Percentiles rank a stretch among this genome's conserved stretches.
These are phyloP conservation scores for Apiotrichum mycotoxinovorans DNA, from an alignment of 1,284 basidiomycete genomes.

Conservation along the genomic window DNA sequence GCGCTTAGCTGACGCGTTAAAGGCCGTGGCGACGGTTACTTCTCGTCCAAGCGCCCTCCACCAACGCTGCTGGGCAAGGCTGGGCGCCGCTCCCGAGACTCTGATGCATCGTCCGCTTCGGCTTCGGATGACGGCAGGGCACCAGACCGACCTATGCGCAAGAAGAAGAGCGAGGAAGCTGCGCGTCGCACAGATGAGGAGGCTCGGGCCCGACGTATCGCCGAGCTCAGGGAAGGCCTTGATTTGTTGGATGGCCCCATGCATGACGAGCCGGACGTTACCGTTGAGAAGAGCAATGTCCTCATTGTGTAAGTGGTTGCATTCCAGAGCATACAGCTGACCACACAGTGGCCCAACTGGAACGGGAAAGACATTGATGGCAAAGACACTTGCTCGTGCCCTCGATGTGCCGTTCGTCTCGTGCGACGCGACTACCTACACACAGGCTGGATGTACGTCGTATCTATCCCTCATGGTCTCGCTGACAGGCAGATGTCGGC, in stretches of 20 bases:
- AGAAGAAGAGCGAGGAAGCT: slow-evolving; percentile 6
- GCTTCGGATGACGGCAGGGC: neutral
- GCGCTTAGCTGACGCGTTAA: neutral
- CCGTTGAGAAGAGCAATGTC: slow-evolving; percentile 90
- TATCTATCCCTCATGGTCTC: too few relatives aligned
- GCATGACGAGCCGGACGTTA: slow-evolving; percentile 24
- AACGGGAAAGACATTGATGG: slow-evolving; percentile 79
- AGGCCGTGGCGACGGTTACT: slow-evolving; percentile 38
- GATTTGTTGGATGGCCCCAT: neutral
- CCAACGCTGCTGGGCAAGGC: slow-evolving; percentile 44
- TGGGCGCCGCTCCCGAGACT: neutral
- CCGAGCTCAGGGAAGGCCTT: slow-evolving; percentile 17
- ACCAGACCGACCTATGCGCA: neutral
- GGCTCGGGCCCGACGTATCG: slow-evolving; percentile 18
- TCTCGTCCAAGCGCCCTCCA: slow-evolving; percentile 51
- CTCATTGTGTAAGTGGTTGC: slow-evolving; percentile 65
- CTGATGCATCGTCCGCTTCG: neutral
- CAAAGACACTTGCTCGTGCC: slow-evolving; percentile 75
- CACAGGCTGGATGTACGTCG: slow-evolving; percentile 51
- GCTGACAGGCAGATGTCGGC: slow-evolving; percentile 67
- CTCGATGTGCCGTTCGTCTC: slow-evolving; percentile 84
- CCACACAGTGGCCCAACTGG: slow-evolving; percentile 47
- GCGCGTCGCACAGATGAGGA: slow-evolving; percentile 12
- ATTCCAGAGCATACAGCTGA: too few relatives aligned
- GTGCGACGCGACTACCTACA: slow-evolving; percentile 52